phyloP scores from a whole-genome alignment of 2,329 filamentous ascomycete genomes.

The Colletotrichum shisoi region DNA sequence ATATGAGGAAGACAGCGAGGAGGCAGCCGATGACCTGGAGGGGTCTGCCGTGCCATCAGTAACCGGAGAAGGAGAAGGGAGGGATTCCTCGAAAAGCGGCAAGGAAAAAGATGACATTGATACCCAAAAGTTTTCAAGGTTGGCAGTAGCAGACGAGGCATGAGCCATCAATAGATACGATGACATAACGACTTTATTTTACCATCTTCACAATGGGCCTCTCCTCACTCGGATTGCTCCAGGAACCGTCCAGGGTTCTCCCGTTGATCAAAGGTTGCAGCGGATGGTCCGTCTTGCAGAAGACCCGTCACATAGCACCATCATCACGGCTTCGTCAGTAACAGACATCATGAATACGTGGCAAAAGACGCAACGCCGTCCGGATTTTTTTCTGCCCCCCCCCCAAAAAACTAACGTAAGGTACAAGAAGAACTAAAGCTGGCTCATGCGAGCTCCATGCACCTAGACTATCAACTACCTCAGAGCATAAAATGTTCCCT shows the following conservation, averaged over 20 bases:
- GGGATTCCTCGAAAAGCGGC: slow-evolving; percentile 38
- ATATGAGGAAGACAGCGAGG: slow-evolving; percentile 42
- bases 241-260: not conserved
- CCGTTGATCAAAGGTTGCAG: not conserved
- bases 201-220: not conserved
- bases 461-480: slow-evolving; percentile 49
- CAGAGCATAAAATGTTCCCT: slow-evolving; percentile 51
- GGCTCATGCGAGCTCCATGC: slow-evolving; percentile 45
- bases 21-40: slow-evolving; percentile 43
- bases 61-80: slow-evolving; percentile 20
- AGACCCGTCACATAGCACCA: not conserved
- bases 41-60: slow-evolving; percentile 39
- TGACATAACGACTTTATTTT: not conserved
- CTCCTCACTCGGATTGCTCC: too few relatives aligned
- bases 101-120: slow-evolving; percentile 43
- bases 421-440: slow-evolving; percentile 52
- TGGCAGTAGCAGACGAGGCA: slow-evolving; percentile 31
- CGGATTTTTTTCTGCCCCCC: slow-evolving; percentile 30
- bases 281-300: not conserved
- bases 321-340: not conserved
- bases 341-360: slow-evolving; percentile 3
- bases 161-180: slow-evolving; percentile 10
- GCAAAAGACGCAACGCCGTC: slow-evolving; percentile 32
- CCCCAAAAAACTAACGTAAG: slow-evolving; percentile 52
- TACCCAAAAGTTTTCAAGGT: slow-evolving; percentile 38